Evolutionary conservation across 1,284 basidiomycete species (phyloP).

Genomic region (Gymnopus androsaceus): DNA sequence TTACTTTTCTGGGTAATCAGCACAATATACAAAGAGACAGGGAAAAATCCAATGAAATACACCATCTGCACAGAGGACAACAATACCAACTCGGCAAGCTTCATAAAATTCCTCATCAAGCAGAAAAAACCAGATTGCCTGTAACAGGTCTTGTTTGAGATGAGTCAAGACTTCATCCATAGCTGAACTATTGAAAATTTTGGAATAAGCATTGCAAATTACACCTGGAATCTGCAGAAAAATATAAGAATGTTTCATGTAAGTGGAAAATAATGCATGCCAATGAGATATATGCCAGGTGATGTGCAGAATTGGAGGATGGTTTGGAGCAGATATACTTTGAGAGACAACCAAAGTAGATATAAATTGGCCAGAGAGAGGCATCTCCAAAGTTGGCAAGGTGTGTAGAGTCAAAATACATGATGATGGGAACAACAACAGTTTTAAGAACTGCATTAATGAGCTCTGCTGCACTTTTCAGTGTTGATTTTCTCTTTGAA

Average conservation of each 20-base stretch:
- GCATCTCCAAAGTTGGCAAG: constrained; percentile 34
- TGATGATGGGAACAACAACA: no score
- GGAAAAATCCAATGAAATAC: constrained; percentile 26
- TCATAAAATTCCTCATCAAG: constrained; percentile 29
- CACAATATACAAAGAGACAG: constrained; percentile 32
- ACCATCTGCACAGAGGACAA: constrained; percentile 28
- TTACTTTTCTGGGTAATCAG: constrained; percentile 36
- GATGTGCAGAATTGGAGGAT: constrained; percentile 26
- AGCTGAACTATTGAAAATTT: no score
- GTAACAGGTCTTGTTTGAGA: constrained; percentile 30
- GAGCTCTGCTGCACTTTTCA: no score
- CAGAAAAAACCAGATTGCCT: constrained; percentile 26
- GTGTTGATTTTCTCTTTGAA: no score
- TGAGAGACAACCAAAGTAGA: constrained; percentile 32
- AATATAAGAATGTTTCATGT: not conserved
- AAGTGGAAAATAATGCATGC: not conserved
- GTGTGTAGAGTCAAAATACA: constrained; percentile 34
- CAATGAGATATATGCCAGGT: constrained; percentile 31
- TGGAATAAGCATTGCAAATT: no score
- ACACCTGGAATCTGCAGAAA: not conserved
- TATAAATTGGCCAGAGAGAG: constrained; percentile 35
- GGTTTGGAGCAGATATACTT: constrained; percentile 30
- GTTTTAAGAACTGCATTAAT: no score
- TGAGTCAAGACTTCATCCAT: constrained; percentile 21
- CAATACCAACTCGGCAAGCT: constrained; percentile 30